phyloP scores from a whole-genome alignment of 352 stramenopile genomes.

The Peronosclerospora sorghi region DNA sequence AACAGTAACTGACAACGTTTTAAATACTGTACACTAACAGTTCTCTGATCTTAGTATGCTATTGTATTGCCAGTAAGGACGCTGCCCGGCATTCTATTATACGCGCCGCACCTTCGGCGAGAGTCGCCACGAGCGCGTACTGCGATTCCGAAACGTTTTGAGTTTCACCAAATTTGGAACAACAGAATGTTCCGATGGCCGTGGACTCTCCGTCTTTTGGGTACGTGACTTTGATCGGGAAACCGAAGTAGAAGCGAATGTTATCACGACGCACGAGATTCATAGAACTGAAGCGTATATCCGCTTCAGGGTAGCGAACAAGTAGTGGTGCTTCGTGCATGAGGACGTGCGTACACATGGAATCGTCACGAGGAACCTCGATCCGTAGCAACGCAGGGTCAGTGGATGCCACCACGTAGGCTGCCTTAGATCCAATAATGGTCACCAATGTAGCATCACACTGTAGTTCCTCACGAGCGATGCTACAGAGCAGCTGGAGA shows the following conservation, averaged over 20 bases:
- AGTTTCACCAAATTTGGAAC: constrained; percentile 16
- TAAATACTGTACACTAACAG: neutral
- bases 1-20: no score
- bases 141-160: constrained; percentile 42
- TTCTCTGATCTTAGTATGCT: constrained; percentile 1
- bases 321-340: no score
- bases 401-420: no score
- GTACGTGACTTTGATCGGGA: constrained; percentile 29
- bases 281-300: no score
- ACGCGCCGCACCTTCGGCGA: no score
- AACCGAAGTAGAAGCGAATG: constrained; percentile 57
- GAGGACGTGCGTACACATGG: constrained; percentile 53
- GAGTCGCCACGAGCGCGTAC: constrained; percentile 37
- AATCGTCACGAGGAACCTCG: constrained; percentile 31
- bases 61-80: constrained; percentile 9
- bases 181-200: no score
- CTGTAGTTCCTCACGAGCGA: constrained; percentile 31
- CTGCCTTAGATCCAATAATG: no score
- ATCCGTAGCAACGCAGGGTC: constrained; percentile 17
- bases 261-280: no score
- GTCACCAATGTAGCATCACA: constrained; percentile 38
- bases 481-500: no score
- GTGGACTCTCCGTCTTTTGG: no score
- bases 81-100: constrained; percentile 14
- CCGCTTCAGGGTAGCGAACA: no score